These are phyloP conservation scores for Hypoxylon sp. DNA, from an alignment of 2,329 filamentous ascomycete species.

Conservation along the genomic window DNA sequence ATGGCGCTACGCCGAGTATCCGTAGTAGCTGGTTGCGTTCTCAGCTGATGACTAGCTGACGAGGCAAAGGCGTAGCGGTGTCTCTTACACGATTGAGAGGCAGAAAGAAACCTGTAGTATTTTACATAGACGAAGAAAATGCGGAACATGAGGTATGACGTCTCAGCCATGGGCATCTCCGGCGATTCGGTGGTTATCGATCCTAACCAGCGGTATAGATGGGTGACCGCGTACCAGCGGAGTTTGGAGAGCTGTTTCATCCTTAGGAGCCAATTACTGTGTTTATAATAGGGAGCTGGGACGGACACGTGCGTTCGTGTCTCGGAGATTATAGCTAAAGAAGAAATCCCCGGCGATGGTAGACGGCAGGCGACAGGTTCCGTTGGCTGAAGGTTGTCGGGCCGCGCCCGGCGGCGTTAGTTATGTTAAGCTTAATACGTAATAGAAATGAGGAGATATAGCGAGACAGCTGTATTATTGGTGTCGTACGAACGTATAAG, in stretches of 20 bases:
- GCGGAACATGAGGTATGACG: conserved; percentile 40
- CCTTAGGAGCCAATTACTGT: conserved; percentile 21
- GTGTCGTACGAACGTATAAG: conserved; percentile 18
- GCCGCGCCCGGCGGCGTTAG: conserved; percentile 23
- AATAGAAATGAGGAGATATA: conserved; percentile 25
- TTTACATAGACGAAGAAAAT: conserved; percentile 1
- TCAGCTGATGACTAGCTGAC: conserved; percentile 13
- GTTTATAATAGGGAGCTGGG: not conserved
- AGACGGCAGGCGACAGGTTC: conserved; percentile 22
- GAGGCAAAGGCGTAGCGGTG: conserved; percentile 2
- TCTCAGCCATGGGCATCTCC: conserved; percentile 31
- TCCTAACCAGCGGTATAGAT: conserved; percentile 20
- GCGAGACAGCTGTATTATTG: conserved; percentile 3
- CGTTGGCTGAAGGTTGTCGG: conserved; percentile 29
- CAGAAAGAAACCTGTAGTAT: conserved; percentile 14
- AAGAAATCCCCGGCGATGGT: conserved; percentile 25
- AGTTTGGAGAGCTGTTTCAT: conserved; percentile 33
- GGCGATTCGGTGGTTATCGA: conserved; percentile 28
- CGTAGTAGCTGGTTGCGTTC: conserved; percentile 1
- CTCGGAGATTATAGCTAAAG: conserved; percentile 41
- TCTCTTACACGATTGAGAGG: conserved; percentile 6
- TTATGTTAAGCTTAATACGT: conserved; percentile 14
- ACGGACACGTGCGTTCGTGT: conserved; percentile 42
- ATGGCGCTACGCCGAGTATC: conserved; percentile 11
- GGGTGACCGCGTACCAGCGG: conserved; percentile 12